Evolutionary conservation across 805 yeast species (phyloP).

Genomic region (Metschnikowia sp.): DNA sequence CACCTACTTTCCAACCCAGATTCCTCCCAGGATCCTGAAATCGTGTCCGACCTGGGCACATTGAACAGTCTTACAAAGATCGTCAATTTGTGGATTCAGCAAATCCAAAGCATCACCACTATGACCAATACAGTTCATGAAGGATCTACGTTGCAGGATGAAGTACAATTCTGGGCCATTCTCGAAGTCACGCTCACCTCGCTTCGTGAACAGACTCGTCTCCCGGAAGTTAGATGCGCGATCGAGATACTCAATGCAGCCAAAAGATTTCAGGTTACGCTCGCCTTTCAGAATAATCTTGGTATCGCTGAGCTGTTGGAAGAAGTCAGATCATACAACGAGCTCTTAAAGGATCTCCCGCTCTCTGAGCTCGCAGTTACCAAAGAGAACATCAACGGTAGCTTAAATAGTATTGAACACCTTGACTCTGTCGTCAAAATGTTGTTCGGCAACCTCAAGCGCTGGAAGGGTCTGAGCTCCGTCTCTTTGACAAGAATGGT

Average conservation of each 20-base stretch:
- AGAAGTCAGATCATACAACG: constrained; percentile 53
- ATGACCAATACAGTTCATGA: constrained; percentile 50
- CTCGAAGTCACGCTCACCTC: constrained; percentile 58
- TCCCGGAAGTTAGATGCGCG: constrained; percentile 53
- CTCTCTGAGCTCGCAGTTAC: constrained; percentile 45
- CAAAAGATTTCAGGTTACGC: constrained; percentile 76
- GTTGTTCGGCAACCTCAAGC: constrained; percentile 62
- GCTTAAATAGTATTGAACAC: constrained; percentile 30
- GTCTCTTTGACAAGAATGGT: constrained; percentile 68
- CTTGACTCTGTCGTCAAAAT: constrained; percentile 43
- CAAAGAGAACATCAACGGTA: constrained; percentile 12
- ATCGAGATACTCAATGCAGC: constrained; percentile 61
- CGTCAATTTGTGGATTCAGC: constrained; percentile 73
- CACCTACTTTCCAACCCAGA: constrained; percentile 21
- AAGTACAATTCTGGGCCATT: constrained; percentile 74
- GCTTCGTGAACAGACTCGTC: constrained; percentile 55
- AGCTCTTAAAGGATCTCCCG: constrained; percentile 68
- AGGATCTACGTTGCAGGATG: constrained; percentile 57
- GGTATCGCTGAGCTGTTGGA: constrained; percentile 56
- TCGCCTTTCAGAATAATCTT: constrained; percentile 68
- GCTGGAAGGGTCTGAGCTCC: constrained; percentile 46
- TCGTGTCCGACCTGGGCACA: constrained; percentile 44
- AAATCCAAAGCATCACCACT: constrained; percentile 54
- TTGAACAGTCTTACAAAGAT: constrained; percentile 66
- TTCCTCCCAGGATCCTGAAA: constrained; percentile 23